Evolutionary conservation across 768 basidiomycete genomes (phyloP), one percentile per base, ranked within the genome.

Genomic region (Kondoa subrosea): DNA sequence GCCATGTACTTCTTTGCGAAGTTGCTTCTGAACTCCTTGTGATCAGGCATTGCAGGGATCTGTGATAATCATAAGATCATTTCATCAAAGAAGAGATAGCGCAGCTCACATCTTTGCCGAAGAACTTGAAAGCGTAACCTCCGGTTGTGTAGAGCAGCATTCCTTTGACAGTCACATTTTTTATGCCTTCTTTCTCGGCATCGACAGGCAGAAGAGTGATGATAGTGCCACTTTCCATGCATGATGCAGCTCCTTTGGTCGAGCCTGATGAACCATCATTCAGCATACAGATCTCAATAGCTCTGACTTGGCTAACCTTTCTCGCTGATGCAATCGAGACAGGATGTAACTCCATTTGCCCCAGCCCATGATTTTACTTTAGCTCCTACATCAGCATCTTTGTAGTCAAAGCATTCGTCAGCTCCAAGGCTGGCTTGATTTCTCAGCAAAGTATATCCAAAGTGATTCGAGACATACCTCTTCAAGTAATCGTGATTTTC

Each of bases 401-500:
- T 40, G 76, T 77, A 87, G 75, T 88, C 86, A 78, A 87, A 87
- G 0, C 80, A 83, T 4, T 85, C 81, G 70, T 88, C 86, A 0
- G 83, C 83, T 0, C 86, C 87, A 21, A 50, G 40, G 21, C 40
- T 50, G 21, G 40, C 21, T 21, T 8, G 21, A 50, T 21, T 21
- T 50, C 8, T 50, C 40, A 50, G 40, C 40, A 8, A 50, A n/a
- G n/a, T 50, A 50, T 21, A 8, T 21, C 21, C 12, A 50, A 21
- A 50, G 21, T 8, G 21, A 50, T 8, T 8, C 12, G 21, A 50
- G 40, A 50, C 40, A 50, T 85, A 71, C 1, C 80, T 62, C 58
- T 75, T 80, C 76, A 85, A 61, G 72, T 81, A 85, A 2, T 78
- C 75, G 27, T 65, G 63, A 34, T 65, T 68, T 29, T 65, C 56